phyloP scores from a whole-genome alignment of 139 green algal genomes.

The Picochlorum costavermella region DNA sequence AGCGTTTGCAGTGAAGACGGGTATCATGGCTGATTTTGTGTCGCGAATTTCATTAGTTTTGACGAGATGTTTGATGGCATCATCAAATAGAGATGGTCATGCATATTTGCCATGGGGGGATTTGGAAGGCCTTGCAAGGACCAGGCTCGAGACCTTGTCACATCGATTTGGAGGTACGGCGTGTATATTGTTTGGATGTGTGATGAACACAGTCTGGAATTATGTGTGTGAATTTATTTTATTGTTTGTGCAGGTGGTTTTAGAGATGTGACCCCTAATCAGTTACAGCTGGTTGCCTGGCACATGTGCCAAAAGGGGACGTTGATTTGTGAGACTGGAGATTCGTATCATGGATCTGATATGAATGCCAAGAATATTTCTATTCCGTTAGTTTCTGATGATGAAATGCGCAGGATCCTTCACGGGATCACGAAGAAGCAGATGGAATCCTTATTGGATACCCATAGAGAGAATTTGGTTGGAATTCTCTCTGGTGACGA shows the following conservation, averaged over 20 bases:
- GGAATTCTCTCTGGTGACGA: not conserved
- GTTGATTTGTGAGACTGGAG: not conserved
- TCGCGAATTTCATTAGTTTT: conserved; percentile 27
- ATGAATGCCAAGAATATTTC: not conserved
- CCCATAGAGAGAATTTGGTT: not conserved
- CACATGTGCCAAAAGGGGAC: not conserved
- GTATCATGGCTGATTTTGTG: conserved; percentile 12
- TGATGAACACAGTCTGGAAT: too few relatives aligned
- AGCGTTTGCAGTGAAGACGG: conserved; percentile 24
- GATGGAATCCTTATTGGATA: not conserved
- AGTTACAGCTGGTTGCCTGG: not conserved
- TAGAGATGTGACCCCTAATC: not conserved
- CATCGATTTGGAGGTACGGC: too few relatives aligned
- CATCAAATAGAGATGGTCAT: conserved; percentile 29
- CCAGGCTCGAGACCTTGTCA: not conserved
- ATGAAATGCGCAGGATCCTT: not conserved
- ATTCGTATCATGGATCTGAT: not conserved
- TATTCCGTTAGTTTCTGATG: not conserved
- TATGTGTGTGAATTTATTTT: too few relatives aligned
- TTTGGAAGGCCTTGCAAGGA: conserved; percentile 10
- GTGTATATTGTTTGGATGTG: too few relatives aligned
- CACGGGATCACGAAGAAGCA: not conserved
- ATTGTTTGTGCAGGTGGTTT: not conserved
- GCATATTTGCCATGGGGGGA: conserved; percentile 34
- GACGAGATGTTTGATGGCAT: conserved; percentile 17